These are phyloP conservation scores for Arachnomyces sp. DNA, from an alignment of 2,329 filamentous ascomycete genomes.

Conservation along the genomic window DNA sequence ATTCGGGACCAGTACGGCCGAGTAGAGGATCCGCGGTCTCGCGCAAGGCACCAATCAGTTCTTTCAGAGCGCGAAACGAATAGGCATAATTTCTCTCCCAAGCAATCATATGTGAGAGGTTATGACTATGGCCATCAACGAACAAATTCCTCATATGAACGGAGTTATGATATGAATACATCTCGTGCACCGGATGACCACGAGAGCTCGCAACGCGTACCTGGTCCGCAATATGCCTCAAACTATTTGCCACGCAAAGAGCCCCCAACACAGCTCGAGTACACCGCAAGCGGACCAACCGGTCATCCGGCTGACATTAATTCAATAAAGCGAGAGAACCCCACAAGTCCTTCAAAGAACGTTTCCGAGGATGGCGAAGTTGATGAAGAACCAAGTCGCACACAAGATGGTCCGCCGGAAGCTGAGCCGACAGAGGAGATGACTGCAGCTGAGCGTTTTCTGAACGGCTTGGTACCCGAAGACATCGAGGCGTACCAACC, in stretches of 20 bases:
- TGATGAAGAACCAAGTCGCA: slow-evolving; percentile 12
- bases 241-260: too few species aligned
- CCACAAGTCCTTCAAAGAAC: slow-evolving; percentile 13
- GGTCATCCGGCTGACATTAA: slow-evolving; percentile 15
- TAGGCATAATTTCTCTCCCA: background rate
- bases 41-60: slow-evolving; percentile 1
- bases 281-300: background rate
- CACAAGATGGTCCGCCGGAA: slow-evolving; percentile 5
- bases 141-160: background rate
- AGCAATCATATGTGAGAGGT: background rate
- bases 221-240: too few species aligned
- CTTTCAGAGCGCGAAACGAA: background rate
- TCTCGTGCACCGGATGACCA: background rate
- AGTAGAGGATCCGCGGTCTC: slow-evolving; percentile 4
- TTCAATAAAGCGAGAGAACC: background rate
- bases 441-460: slow-evolving; percentile 32
- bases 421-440: slow-evolving; percentile 17
- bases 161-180: background rate
- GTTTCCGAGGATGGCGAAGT: slow-evolving; percentile 34
- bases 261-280: too few species aligned
- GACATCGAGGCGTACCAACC: slow-evolving; percentile 6
- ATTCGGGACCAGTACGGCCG: slow-evolving; percentile 9
- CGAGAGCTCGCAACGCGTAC: too few species aligned
- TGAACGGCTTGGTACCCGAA: slow-evolving; percentile 27
- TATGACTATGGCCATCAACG: too few species aligned